phyloP scores from a whole-genome alignment of 192 early-diverging fungal genomes.

The Cladochytrium replicatum region DNA sequence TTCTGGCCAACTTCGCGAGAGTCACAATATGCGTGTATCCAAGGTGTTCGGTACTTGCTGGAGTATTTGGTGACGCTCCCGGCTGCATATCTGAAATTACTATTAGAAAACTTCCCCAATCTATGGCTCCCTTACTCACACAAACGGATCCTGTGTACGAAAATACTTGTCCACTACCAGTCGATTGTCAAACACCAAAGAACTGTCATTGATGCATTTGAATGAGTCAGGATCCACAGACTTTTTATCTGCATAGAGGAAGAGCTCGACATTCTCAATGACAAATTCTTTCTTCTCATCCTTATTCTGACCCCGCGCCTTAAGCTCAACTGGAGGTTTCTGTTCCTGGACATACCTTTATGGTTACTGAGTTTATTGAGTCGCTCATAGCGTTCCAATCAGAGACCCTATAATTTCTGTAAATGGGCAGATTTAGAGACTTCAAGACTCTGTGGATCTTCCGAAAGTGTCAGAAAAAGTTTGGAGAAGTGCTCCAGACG shows the following conservation, averaged over 20 bases:
- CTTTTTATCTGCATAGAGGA: slow-evolving; percentile 38
- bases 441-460: too few species aligned
- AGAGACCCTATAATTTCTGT: too few species aligned
- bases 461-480: too few species aligned
- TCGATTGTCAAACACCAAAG: slow-evolving; percentile 39
- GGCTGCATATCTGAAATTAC: slow-evolving; percentile 28
- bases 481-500: too few species aligned
- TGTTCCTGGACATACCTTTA: too few species aligned
- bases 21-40: slow-evolving; percentile 34
- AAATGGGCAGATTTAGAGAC: too few species aligned
- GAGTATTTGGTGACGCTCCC: slow-evolving; percentile 43
- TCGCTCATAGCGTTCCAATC: too few species aligned
- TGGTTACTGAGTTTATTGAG: too few species aligned
- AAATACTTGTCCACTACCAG: slow-evolving; percentile 47
- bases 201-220: slow-evolving; percentile 40
- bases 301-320: neutral
- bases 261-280: slow-evolving; percentile 13
- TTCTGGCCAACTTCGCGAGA: slow-evolving; percentile 34
- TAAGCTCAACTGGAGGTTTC: too few species aligned
- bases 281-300: too few species aligned
- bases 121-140: slow-evolving; percentile 13
- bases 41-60: slow-evolving; percentile 37
- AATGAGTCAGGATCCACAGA: slow-evolving; percentile 30
- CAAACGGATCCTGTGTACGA: slow-evolving; percentile 38
- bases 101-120: neutral